Evolutionary conservation across 495 filamentous ascomycete genomes (phyloP), one percentile per base, ranked within the genome.

Genomic region (Chaetomium tenue): DNA sequence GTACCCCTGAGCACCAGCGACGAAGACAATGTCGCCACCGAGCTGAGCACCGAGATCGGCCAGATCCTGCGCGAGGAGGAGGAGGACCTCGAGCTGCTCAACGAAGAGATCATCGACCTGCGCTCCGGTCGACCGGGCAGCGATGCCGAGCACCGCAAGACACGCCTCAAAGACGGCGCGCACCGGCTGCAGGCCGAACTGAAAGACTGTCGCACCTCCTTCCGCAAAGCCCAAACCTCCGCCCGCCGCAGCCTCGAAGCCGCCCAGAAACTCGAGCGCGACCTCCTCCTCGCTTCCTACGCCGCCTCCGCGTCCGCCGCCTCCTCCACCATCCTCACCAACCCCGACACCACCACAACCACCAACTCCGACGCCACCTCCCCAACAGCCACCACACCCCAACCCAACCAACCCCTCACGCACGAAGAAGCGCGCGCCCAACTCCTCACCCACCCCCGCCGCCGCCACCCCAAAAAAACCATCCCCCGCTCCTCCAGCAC

Each of bases 1-100:
- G 77, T 80, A 22, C 83, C 80, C 40, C 81, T 82, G 65, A 52
- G 51, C 37, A 50, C 40, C 54, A 62, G 44, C 64, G 86, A 86
- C 13, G 83, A 85, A 55, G 84, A 74, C 58, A 77, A 91, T 70
- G 86, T 86, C 11, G 84, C 89, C 39, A 63, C 87, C n/a, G 94
- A 97, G 71, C 84, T 98, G 11, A 85, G 85, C 56, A 76, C 84
- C 25, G 91, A 94, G 72, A 97, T 97, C 61, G 91, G 91, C 69
- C 84, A 90, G 67, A 81, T 83, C 58, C 77, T 98, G 54, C 90
- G 91, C 70, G 90, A 94, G 60, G 86, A 91, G 54, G 91, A 97
- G 72, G 87, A 92, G 40, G 91, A 96, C 62, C 82, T 97, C 54
- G 93, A 96, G 72, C 74, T 94, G 15, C 68, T 98, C 60, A 82